Evolutionary conservation across 1,284 basidiomycete species (phyloP).

Genomic region (Trichosporon sp.): DNA sequence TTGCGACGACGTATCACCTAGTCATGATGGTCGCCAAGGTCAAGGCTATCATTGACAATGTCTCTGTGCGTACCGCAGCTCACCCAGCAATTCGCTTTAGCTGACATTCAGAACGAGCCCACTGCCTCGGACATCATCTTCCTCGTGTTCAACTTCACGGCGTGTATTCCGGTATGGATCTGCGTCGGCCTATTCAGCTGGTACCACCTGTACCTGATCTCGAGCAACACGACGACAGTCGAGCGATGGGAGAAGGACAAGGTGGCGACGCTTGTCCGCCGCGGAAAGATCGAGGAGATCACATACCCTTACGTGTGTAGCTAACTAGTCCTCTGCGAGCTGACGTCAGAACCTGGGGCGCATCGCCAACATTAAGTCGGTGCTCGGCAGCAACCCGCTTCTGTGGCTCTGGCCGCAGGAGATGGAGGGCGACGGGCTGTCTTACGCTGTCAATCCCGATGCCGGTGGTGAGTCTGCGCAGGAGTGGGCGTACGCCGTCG

Average conservation of each 20-base stretch:
- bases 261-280: slow-evolving; percentile 76
- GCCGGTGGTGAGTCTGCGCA: slow-evolving; percentile 73
- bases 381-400: slow-evolving; percentile 73
- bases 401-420: slow-evolving; percentile 75
- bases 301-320: slow-evolving; percentile 86
- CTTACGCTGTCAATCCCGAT: slow-evolving; percentile 69
- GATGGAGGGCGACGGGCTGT: slow-evolving; percentile 71
- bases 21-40: slow-evolving; percentile 73
- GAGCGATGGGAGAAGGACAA: slow-evolving; percentile 98
- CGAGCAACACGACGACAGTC: slow-evolving; percentile 88
- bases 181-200: slow-evolving; percentile 85
- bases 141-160: slow-evolving; percentile 81
- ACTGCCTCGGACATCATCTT: slow-evolving; percentile 73
- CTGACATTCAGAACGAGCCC: slow-evolving; percentile 66
- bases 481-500: slow-evolving; percentile 47
- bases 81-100: neutral
- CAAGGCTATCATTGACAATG: slow-evolving; percentile 59
- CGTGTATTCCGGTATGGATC: slow-evolving; percentile 81
- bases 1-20: slow-evolving; percentile 73
- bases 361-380: slow-evolving; percentile 69
- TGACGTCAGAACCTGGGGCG: slow-evolving; percentile 70
- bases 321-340: slow-evolving; percentile 19
- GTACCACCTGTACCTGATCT: slow-evolving; percentile 84
- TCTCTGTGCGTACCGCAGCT: slow-evolving; percentile 38
- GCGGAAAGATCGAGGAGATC: slow-evolving; percentile 83